Conservation (phyloP, 176 grass and related monocot species). For the Avena atlantica region DNA sequence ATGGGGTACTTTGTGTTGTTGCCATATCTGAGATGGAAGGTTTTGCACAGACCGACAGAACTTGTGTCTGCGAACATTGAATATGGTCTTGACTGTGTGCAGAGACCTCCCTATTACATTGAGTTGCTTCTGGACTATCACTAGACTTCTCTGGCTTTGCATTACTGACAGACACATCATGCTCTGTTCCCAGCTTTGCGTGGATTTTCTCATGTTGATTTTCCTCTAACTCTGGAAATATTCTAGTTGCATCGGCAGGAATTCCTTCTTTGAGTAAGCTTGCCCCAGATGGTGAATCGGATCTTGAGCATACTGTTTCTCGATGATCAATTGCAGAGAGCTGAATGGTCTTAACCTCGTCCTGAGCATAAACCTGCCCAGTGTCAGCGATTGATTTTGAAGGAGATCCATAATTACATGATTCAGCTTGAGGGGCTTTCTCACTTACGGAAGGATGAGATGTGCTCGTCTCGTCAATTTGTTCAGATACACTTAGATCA, state of each 20-base stretch:
- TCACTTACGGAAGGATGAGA: conserved; percentile 25
- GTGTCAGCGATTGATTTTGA: conserved; percentile 36
- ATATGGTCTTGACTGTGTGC: conserved; percentile 37
- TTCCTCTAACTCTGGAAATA: conserved; percentile 39
- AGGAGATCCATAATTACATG: conserved; percentile 38
- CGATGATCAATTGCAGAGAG: conserved; percentile 33
- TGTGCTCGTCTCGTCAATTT: conserved; percentile 46
- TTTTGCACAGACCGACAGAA: conserved; percentile 36
- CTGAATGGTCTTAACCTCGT: conserved; percentile 32
- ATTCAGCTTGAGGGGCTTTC: conserved; percentile 26
- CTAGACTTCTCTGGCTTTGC: conserved; percentile 45
- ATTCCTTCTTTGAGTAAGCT: conserved; percentile 45
- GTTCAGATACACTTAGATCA: conserved; percentile 30
- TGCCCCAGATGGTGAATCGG: conserved; percentile 32
- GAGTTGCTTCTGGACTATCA: conserved; percentile 36
- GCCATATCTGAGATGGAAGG: conserved; percentile 42
- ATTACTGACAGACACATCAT: conserved; percentile 51
- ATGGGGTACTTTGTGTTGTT: conserved; percentile 36
- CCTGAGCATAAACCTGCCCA: conserved; percentile 38
- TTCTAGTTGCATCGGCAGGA: conserved; percentile 30
- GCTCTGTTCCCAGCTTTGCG: conserved; percentile 42
- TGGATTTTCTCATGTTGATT: conserved; percentile 44
- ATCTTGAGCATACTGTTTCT: conserved; percentile 50
- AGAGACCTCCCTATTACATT: conserved; percentile 35
- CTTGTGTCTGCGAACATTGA: conserved; percentile 48